phyloP scores from a whole-genome alignment of 306 rosid species.

The Vigna unguiculata region DNA sequence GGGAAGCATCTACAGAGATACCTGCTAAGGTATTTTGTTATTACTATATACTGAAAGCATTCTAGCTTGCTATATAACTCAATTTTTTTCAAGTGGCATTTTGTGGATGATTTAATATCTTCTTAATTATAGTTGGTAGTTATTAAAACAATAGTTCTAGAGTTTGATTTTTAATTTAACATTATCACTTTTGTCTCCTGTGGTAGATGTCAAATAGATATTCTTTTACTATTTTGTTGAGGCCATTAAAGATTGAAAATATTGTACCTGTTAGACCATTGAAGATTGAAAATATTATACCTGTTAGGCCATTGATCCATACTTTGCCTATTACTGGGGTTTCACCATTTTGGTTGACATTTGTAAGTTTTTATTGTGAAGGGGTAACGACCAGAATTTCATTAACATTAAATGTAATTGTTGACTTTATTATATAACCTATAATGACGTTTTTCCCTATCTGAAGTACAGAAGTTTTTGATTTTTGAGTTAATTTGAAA shows the following conservation, averaged over 20 bases:
- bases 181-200: not conserved
- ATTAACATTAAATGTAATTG: not conserved
- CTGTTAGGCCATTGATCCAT: not conserved
- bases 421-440: not conserved
- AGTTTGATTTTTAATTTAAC: not conserved
- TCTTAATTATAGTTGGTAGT: not conserved
- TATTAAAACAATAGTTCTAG: not conserved
- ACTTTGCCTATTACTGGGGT: not conserved
- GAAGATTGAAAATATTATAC: not conserved
- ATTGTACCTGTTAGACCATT: not conserved
- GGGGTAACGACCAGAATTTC: not conserved
- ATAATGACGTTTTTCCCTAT: not conserved
- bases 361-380: not conserved
- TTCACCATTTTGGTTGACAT: not conserved
- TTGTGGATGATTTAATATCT: not conserved
- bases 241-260: not conserved
- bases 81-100: not conserved
- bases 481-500: not conserved
- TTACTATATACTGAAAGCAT: not conserved
- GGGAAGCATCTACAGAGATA: conserved; percentile 68
- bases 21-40: conserved; percentile 67
- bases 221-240: not conserved
- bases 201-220: not conserved
- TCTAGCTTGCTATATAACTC: conserved; percentile 3
- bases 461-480: not conserved